Conservation (phyloP, 2,329 filamentous ascomycete genomes). For the Apiospora koreana region DNA sequence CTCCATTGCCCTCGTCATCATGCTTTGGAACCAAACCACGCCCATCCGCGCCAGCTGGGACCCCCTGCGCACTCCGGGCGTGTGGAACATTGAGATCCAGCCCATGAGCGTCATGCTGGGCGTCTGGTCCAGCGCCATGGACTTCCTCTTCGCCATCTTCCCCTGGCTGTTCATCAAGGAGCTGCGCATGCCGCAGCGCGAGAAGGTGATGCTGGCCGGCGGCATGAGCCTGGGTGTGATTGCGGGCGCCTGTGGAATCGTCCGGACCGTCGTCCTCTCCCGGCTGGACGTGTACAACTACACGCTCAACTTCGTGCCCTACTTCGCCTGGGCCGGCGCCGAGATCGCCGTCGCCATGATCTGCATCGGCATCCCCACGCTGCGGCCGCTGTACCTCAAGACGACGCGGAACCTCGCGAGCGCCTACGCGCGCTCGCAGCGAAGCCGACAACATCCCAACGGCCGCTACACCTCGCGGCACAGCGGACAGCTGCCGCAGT, state of each 20-base stretch:
- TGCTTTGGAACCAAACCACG: constrained; percentile 41
- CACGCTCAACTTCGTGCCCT: constrained; percentile 30
- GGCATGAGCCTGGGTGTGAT: constrained; percentile 31
- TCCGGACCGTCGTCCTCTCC: constrained; percentile 27
- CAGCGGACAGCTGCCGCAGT: constrained; percentile 28
- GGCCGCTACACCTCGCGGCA: constrained; percentile 17
- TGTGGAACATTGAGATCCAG: constrained; percentile 37
- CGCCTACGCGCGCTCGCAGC: constrained; percentile 18
- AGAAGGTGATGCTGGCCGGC: constrained; percentile 29
- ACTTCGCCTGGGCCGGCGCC: constrained; percentile 31
- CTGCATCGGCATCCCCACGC: constrained; percentile 28
- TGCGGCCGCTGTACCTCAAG: constrained; percentile 29
- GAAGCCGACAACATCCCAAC: constrained; percentile 19
- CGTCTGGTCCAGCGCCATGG: constrained; percentile 38
- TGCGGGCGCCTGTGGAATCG: constrained; percentile 37
- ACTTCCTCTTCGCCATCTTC: constrained; percentile 28
- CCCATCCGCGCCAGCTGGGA: constrained; percentile 38
- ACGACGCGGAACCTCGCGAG: neutral
- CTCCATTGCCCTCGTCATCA: constrained; percentile 32
- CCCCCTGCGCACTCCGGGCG: constrained; percentile 34
- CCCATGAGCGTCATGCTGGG: constrained; percentile 39
- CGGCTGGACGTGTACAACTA: constrained; percentile 28
- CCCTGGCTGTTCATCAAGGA: constrained; percentile 30
- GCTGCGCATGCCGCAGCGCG: constrained; percentile 27
- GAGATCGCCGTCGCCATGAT: constrained; percentile 31